Evolutionary conservation across 2,329 filamentous ascomycete species (phyloP).

Genomic region (Atkinsonella hypoxylon): DNA sequence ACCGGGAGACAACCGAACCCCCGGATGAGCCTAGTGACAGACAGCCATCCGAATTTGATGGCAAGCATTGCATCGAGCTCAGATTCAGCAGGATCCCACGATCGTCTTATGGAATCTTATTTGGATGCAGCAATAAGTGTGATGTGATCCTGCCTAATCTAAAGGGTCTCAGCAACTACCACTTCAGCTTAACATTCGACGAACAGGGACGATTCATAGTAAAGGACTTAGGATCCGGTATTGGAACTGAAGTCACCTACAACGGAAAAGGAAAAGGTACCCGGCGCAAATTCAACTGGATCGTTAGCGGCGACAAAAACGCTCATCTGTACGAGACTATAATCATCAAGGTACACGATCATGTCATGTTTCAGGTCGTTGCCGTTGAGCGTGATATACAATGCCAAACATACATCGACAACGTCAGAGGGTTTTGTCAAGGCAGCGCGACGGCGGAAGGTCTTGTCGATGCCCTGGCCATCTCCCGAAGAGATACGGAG

Average conservation of each 20-base stretch:
- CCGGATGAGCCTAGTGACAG: not conserved
- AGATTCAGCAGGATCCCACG: conserved; percentile 9
- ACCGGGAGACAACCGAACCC: conserved; percentile 5
- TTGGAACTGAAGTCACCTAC: conserved; percentile 16
- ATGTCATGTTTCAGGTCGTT: conserved; percentile 7
- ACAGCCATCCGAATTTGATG: not conserved
- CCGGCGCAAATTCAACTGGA: conserved; percentile 13
- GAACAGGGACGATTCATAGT: conserved; percentile 9
- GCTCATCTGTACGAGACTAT: conserved; percentile 3
- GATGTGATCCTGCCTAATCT: conserved; percentile 9
- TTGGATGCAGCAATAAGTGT: conserved; percentile 8
- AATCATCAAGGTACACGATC: conserved; percentile 4
- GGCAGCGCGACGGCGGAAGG: conserved; percentile 8
- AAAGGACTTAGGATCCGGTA: conserved; percentile 11
- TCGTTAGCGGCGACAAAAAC: conserved; percentile 10
- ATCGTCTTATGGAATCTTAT: conserved; percentile 9
- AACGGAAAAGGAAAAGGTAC: conserved; percentile 7
- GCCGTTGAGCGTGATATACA: conserved; percentile 3
- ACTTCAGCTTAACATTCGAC: conserved; percentile 14
- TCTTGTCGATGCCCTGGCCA: conserved; percentile 7
- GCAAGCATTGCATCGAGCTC: conserved; percentile 8
- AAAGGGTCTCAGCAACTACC: conserved; percentile 5
- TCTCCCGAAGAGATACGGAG: conserved; percentile 6
- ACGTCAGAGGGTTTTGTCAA: conserved; percentile 9
- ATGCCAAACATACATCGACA: conserved; percentile 11